These are phyloP conservation scores for Alternaria burnsii DNA, from an alignment of 2,329 filamentous ascomycete genomes.

Conservation along the genomic window DNA sequence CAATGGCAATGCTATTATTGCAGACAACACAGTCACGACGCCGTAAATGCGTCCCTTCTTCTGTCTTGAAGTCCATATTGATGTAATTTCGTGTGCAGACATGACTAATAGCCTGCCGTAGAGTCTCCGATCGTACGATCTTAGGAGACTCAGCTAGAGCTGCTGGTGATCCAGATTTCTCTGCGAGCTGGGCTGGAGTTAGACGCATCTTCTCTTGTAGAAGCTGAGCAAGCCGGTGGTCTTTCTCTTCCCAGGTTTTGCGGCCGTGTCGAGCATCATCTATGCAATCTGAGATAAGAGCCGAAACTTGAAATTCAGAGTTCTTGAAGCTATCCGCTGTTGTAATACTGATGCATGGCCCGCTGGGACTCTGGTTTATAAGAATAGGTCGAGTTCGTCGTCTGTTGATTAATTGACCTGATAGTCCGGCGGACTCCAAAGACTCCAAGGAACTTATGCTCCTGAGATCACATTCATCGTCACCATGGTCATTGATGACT, in stretches of 20 bases:
- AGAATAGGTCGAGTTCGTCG: background rate
- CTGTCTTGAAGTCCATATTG: slow-evolving; percentile 12
- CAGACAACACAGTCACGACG: slow-evolving; percentile 35
- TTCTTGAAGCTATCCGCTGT: background rate
- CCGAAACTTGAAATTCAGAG: background rate
- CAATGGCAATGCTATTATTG: slow-evolving; percentile 20
- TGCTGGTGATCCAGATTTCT: background rate
- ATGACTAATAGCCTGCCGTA: background rate
- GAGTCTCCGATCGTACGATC: background rate
- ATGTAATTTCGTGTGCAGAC: slow-evolving; percentile 19
- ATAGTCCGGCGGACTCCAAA: slow-evolving; percentile 5
- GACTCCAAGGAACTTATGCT: slow-evolving; percentile 8
- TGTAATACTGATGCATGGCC: background rate
- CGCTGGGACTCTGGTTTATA: background rate
- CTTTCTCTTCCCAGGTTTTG: slow-evolving; percentile 9
- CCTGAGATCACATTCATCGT: background rate
- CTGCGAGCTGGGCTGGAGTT: background rate
- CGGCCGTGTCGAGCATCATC: background rate
- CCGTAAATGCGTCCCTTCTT: background rate
- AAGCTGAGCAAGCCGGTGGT: slow-evolving; percentile 6
- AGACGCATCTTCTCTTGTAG: background rate
- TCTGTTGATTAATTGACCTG: background rate
- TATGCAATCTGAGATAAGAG: background rate
- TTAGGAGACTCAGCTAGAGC: background rate
- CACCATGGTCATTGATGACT: background rate